Percentiles rank a stretch among this genome's conserved stretches.
Evolutionary conservation across 345 rosid species (phyloP).

Genomic region (Corchorus capsularis): DNA sequence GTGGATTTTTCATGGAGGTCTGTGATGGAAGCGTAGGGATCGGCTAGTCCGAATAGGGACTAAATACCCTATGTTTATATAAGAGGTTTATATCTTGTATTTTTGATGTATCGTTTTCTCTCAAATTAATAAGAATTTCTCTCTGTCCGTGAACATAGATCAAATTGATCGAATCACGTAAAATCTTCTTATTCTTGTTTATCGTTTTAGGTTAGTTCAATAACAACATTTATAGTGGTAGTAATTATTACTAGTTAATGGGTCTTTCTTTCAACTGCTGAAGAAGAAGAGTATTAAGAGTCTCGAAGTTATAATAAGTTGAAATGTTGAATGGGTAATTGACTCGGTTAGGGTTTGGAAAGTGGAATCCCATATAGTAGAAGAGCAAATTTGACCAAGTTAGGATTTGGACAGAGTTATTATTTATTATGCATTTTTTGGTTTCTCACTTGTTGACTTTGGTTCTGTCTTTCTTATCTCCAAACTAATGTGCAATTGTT

Average conservation of each 20-base stretch:
- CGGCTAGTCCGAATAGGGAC: too few species aligned
- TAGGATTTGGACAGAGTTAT: background rate
- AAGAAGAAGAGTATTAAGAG: background rate
- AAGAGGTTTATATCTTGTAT: too few species aligned
- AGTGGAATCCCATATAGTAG: background rate
- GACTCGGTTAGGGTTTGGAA: background rate
- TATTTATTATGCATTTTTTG: background rate
- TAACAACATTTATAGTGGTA: too few species aligned
- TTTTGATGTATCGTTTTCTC: too few species aligned
- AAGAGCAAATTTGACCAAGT: background rate
- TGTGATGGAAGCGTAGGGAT: too few species aligned
- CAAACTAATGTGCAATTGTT: background rate
- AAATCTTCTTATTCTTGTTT: too few species aligned
- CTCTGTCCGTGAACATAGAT: too few species aligned
- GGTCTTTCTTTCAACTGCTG: background rate
- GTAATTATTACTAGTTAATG: background rate
- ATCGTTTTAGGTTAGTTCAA: too few species aligned
- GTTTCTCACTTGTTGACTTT: conserved; percentile 6
- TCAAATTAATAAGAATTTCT: too few species aligned
- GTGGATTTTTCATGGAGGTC: too few species aligned
- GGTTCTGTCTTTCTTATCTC: background rate
- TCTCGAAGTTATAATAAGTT: background rate
- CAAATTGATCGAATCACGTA: too few species aligned
- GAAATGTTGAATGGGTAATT: background rate
- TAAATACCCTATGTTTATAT: too few species aligned